These are phyloP conservation scores for Pseudogymnoascus sp. DNA, from an alignment of 2,329 filamentous ascomycete species.

Conservation along the genomic window DNA sequence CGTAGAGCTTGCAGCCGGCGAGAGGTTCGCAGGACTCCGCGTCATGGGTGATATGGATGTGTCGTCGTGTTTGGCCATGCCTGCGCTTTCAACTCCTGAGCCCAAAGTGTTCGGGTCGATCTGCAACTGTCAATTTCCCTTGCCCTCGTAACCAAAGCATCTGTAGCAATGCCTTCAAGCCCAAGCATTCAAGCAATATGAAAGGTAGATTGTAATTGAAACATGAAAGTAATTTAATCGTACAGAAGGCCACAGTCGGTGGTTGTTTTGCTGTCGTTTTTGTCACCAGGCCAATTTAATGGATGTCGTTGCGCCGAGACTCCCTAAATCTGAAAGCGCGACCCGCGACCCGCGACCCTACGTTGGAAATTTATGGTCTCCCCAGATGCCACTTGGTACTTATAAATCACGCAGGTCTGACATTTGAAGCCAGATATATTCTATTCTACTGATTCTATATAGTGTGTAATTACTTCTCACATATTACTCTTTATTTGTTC, in stretches of 20 bases:
- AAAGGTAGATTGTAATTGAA: slow-evolving; percentile 1
- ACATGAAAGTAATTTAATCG: slow-evolving; percentile 11
- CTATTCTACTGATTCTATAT: background rate
- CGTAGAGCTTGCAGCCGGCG: slow-evolving; percentile 22
- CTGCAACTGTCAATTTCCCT: slow-evolving; percentile 4
- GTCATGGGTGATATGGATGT: slow-evolving; percentile 31
- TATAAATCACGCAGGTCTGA: background rate
- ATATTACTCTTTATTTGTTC: background rate
- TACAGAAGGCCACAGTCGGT: background rate
- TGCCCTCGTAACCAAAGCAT: slow-evolving; percentile 9
- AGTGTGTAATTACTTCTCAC: background rate
- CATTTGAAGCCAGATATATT: background rate
- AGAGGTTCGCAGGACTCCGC: slow-evolving; percentile 26
- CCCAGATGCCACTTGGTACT: background rate
- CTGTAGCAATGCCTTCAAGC: slow-evolving; percentile 2
- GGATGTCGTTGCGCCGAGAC: background rate
- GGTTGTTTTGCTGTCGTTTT: background rate
- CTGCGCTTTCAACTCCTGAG: slow-evolving; percentile 9
- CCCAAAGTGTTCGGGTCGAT: background rate
- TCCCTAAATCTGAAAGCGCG: slow-evolving; percentile 8
- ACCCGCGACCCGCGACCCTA: background rate
- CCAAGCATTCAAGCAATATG: slow-evolving; percentile 6
- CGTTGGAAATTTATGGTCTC: slow-evolving; percentile 4
- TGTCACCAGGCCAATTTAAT: background rate
- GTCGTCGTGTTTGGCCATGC: slow-evolving; percentile 10